Base-by-base conservation (phyloP, 2,329 filamentous ascomycete genomes). In the Ophiobolus disseminans region DNA sequence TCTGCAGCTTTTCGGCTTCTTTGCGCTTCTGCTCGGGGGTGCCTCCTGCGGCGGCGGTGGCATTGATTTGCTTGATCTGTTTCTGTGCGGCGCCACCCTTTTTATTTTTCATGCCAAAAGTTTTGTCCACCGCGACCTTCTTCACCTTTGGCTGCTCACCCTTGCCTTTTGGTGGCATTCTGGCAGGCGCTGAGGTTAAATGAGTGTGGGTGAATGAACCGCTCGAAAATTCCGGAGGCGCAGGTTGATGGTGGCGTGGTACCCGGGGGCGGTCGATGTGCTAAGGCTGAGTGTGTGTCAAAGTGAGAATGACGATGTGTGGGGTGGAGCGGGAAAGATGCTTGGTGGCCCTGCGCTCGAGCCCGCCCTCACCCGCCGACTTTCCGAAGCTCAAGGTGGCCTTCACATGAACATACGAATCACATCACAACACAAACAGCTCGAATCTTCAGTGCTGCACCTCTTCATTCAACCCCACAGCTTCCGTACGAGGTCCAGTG, bases 51-150 rank as follows among this genome's bases (percentile, higher is more conserved):
- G 88, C 86, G 47, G 83, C 82, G 60, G 88, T 86, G 42, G 86
- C 83, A 65, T 63, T 59, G 73, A 99, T 84, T 66, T 91, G 89
- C 50, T 89, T 87, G 71, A 99, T 97, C 63, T 92, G 86, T 76
- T 87, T 96, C 78, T 97, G 90, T 45, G 91, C 93, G 42, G 85
- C 87, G 48, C 86, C 88, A 62, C 94, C 94, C 82, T 97, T 99
- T 81, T 99, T 99, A 73, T 99, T 99, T 80, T 99, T 99, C 94
- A 99, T 97, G 66, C 94, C 94, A 82, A 99, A 99, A 39, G 94
- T 96, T 79, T 93, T 94, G 81, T 99, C 94, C 56, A 94, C 91
- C 57, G 91, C 89, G 35, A 80, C 68, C 78, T 91, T 91, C 63
- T 73, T 72, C 60, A 75, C 73, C 67, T 78, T 77, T 48, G 78